A percentile compares a stretch with the other conserved stretches of the same genome.
Evolutionary conservation across 139 green algal genomes (phyloP).

Genomic region (Bryopsis sp.): DNA sequence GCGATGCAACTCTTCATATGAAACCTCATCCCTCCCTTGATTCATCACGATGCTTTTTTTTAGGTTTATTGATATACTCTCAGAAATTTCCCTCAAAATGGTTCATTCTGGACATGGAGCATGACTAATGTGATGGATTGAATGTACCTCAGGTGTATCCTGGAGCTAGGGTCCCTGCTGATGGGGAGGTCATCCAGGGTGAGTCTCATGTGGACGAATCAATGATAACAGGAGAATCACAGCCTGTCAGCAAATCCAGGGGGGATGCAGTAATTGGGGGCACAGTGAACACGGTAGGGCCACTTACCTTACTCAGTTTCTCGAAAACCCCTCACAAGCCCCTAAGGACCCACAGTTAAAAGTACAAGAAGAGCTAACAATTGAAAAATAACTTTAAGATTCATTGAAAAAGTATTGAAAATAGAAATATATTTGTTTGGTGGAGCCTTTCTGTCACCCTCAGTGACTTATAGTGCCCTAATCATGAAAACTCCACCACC

Average conservation of each 20-base stretch:
- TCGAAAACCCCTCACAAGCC: background rate
- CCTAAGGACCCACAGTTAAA: too few relatives aligned
- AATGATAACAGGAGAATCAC: constrained; percentile 92
- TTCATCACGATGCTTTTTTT: too few relatives aligned
- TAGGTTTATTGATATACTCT: too few relatives aligned
- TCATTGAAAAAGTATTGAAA: too few relatives aligned
- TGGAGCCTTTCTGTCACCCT: too few relatives aligned
- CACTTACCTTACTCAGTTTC: constrained; percentile 39
- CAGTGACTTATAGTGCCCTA: too few relatives aligned
- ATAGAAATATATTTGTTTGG: too few relatives aligned
- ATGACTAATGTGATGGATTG: background rate
- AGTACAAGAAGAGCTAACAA: too few relatives aligned
- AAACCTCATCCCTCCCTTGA: background rate
- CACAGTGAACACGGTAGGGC: constrained; percentile 76
- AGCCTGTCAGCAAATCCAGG: constrained; percentile 56
- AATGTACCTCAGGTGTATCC: constrained; percentile 52
- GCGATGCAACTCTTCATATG: background rate
- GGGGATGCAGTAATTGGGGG: constrained; percentile 75
- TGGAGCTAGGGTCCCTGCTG: constrained; percentile 68
- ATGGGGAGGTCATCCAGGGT: constrained; percentile 75
- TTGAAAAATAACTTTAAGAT: too few relatives aligned
- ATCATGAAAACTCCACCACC: too few relatives aligned
- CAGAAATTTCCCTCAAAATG: too few relatives aligned
- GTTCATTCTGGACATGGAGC: too few relatives aligned
- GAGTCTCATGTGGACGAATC: constrained; percentile 83